Conservation (phyloP, 345 rosid genomes). For the Hypericum androsaemum region DNA sequence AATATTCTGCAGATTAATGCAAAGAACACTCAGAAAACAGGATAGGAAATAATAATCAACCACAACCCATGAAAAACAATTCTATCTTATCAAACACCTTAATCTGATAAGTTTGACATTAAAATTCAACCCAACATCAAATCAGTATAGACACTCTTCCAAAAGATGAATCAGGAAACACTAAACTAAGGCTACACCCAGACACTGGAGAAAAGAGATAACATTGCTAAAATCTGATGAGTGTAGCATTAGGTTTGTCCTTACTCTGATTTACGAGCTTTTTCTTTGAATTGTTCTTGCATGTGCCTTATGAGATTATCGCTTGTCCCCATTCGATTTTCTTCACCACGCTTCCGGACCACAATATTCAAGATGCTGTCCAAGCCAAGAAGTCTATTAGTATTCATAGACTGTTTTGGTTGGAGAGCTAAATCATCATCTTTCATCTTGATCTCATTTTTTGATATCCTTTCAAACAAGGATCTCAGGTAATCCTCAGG, state of each 20-base stretch:
- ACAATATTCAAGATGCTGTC: constrained; percentile 93
- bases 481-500: constrained; percentile 88
- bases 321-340: constrained; percentile 70
- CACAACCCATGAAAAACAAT: too few species aligned
- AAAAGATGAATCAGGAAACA: too few species aligned
- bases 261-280: constrained; percentile 98
- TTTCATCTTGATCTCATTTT: constrained; percentile 97
- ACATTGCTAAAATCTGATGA: not conserved
- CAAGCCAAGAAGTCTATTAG: constrained; percentile 77
- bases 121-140: too few species aligned
- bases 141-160: too few species aligned
- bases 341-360: constrained; percentile 85
- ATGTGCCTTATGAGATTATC: constrained; percentile 94
- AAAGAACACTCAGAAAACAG: too few species aligned
- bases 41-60: too few species aligned
- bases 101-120: too few species aligned
- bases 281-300: constrained; percentile 99
- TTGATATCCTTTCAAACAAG: constrained; percentile 82
- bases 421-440: constrained; percentile 72
- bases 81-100: too few species aligned
- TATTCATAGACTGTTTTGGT: constrained; percentile 68
- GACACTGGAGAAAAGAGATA: not conserved
- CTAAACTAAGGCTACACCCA: not conserved
- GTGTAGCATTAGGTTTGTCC: constrained; percentile 14
- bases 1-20: too few species aligned